These are phyloP conservation scores for Alternaria ventricosa DNA, from an alignment of 2,329 filamentous ascomycete genomes.

Conservation along the genomic window DNA sequence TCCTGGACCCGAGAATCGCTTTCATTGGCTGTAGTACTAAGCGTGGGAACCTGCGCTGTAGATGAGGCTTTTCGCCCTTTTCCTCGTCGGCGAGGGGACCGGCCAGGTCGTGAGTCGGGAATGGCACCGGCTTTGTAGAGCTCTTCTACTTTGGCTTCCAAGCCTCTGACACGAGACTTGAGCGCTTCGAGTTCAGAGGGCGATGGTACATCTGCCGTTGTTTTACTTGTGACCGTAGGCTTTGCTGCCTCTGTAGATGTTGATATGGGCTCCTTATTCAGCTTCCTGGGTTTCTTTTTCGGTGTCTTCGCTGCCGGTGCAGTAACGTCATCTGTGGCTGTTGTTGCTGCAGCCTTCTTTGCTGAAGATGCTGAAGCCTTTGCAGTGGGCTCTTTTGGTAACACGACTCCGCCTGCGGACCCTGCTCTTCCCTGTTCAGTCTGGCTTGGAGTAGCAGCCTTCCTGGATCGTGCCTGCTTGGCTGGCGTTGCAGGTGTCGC, in stretches of 20 bases:
- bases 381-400: conserved; percentile 13
- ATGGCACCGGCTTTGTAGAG: conserved; percentile 31
- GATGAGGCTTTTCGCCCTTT: conserved; percentile 40
- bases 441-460: conserved; percentile 14
- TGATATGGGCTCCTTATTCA: conserved; percentile 39
- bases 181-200: conserved; percentile 43
- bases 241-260: conserved; percentile 1
- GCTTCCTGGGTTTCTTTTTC: conserved; percentile 38
- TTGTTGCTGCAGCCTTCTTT: conserved; percentile 3
- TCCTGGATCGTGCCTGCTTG: conserved; percentile 35
- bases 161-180: conserved; percentile 42
- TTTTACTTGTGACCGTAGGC: background rate
- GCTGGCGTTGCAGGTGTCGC: conserved; percentile 19
- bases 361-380: conserved; percentile 12
- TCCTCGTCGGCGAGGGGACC: conserved; percentile 42
- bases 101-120: conserved; percentile 18
- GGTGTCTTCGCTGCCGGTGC: background rate
- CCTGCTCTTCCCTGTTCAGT: conserved; percentile 28
- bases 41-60: conserved; percentile 27
- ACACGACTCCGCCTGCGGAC: conserved; percentile 38
- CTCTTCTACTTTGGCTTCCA: conserved; percentile 48
- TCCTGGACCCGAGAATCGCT: conserved; percentile 23
- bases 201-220: conserved; percentile 15
- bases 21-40: conserved; percentile 3
- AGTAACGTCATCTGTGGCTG: conserved; percentile 11